Percentiles rank a stretch among this genome's conserved stretches.
Conservation (phyloP, 169 alveolate species). For the Amoebophrya sp. region DNA sequence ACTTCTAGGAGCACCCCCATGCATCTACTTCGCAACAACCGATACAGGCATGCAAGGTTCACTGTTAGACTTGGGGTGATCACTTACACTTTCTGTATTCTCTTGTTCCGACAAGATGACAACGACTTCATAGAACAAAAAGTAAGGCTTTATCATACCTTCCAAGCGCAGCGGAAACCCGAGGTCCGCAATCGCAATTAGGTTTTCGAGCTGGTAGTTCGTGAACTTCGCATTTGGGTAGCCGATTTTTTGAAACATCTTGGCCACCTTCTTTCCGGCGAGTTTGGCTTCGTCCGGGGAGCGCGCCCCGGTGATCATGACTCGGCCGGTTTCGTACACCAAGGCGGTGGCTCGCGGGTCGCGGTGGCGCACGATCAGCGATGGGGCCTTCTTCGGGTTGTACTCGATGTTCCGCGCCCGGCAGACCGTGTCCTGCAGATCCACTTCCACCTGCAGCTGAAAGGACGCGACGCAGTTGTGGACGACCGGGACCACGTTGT, state of each 20-base stretch:
- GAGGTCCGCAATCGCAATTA: conserved; percentile 95
- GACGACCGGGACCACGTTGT: conserved; percentile 54
- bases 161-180: conserved; percentile 93
- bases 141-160: no score
- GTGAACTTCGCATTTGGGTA: conserved; percentile 69
- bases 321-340: conserved; percentile 47
- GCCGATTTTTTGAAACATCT: conserved; percentile 66
- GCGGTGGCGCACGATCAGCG: conserved; percentile 78
- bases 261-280: conserved; percentile 92
- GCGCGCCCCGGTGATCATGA: conserved; percentile 42
- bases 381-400: conserved; percentile 78
- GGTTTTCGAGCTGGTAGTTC: conserved; percentile 90
- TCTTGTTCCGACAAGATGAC: no score
- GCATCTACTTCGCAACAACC: neutral
- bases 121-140: no score
- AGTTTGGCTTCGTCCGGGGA: conserved; percentile 76
- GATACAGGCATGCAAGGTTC: neutral
- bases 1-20: no score
- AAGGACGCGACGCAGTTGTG: conserved; percentile 78
- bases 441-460: conserved; percentile 61
- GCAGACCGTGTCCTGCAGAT: conserved; percentile 66
- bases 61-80: no score
- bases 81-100: no score
- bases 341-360: conserved; percentile 84
- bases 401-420: conserved; percentile 78